Evolutionary conservation across 805 yeast genomes (phyloP).

Genomic region (Candida oleophila): DNA sequence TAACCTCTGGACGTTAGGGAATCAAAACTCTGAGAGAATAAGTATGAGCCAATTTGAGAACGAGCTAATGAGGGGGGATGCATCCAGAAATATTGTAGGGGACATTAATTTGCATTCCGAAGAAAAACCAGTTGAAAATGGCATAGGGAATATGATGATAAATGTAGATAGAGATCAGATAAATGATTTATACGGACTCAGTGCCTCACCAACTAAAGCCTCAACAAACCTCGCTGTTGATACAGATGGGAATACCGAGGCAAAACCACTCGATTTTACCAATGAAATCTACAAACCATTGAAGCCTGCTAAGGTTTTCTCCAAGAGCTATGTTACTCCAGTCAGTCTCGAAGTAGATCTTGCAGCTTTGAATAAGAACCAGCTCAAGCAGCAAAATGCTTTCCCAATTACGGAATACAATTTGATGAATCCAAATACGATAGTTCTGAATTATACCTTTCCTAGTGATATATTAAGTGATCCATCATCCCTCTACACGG

Average conservation of each 20-base stretch:
- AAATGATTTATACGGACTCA: not conserved
- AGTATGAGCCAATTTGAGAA: conserved; percentile 47
- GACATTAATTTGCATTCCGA: conserved; percentile 17
- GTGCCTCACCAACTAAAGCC: too few species aligned
- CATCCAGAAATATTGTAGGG: conserved; percentile 49
- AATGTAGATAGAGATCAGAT: conserved; percentile 11
- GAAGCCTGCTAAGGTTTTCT: conserved; percentile 6
- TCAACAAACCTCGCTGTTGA: too few species aligned
- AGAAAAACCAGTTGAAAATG: conserved; percentile 12
- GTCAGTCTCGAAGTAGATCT: conserved; percentile 4
- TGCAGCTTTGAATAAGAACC: conserved; percentile 6
- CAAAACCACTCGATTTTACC: conserved; percentile 7
- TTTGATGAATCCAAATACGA: conserved; percentile 15
- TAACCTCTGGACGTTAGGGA: conserved; percentile 39
- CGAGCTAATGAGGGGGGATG: conserved; percentile 39
- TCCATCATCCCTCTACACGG: conserved; percentile 10
- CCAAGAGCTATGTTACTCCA: conserved; percentile 11
- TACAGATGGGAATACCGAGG: not conserved
- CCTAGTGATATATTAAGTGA: conserved; percentile 17
- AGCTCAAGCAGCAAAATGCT: not conserved
- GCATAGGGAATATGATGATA: not conserved
- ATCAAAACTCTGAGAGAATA: conserved; percentile 29
- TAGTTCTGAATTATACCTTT: conserved; percentile 25
- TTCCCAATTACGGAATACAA: conserved; percentile 2
- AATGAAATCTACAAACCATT: not conserved